Evolutionary conservation across 441 rosid genomes (phyloP).

Genomic region (Euphorbia celastroides): DNA sequence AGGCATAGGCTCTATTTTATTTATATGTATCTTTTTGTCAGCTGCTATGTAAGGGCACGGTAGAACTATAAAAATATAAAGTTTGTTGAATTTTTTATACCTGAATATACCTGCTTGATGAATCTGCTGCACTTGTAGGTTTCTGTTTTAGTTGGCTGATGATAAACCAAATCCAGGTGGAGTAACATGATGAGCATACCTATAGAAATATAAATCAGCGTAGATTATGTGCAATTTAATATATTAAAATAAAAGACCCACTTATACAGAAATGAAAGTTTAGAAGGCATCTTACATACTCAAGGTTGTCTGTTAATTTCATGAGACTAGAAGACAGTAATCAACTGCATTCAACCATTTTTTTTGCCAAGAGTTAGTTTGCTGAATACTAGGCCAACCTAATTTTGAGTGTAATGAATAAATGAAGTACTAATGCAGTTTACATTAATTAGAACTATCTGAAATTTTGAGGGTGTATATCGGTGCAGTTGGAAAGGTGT

Average conservation of each 20-base stretch:
- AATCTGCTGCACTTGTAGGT: neutral
- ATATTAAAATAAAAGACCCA: neutral
- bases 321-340: neutral
- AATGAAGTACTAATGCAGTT: neutral
- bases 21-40: neutral
- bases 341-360: neutral
- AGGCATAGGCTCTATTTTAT: neutral
- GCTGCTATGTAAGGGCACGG: neutral
- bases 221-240: neutral
- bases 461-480: neutral
- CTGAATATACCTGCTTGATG: neutral
- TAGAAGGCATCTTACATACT: neutral
- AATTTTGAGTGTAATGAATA: neutral
- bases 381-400: neutral
- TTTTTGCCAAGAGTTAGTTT: neutral
- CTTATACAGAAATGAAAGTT: neutral
- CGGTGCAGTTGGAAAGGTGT: neutral
- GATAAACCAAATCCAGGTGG: neutral
- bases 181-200: neutral
- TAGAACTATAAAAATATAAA: neutral
- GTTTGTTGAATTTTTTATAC: neutral
- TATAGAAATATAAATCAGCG: neutral
- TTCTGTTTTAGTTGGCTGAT: neutral
- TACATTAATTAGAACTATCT: neutral
- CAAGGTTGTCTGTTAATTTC: too few relatives aligned